Conservation (phyloP, 139 green algal species). For the Tetradesmus obliquus region DNA sequence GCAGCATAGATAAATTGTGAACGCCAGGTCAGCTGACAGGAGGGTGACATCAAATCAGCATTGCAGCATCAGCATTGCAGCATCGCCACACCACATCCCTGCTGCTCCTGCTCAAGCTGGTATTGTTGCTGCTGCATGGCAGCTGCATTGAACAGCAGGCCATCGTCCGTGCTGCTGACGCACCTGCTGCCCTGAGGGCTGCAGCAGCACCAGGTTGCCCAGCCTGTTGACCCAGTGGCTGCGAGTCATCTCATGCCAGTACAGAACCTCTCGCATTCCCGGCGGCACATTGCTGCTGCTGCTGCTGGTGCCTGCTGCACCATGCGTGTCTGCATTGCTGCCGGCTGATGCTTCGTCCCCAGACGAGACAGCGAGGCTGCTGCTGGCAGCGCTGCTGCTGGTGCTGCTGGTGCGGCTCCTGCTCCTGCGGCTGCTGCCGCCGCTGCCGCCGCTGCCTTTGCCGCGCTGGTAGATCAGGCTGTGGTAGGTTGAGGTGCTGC, state of each 20-base stretch:
- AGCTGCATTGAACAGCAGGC: neutral
- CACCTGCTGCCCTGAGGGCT: slow-evolving; percentile 25
- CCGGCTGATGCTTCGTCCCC: neutral
- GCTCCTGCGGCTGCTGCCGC: neutral
- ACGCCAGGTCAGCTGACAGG: slow-evolving; percentile 1
- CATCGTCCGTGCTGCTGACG: neutral
- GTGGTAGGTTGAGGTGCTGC: neutral
- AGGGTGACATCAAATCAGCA: neutral
- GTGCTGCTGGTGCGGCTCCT: neutral
- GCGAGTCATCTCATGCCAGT: slow-evolving; percentile 65
- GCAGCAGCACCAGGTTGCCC: slow-evolving; percentile 70
- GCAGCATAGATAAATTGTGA: no score
- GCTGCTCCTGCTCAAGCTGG: no score
- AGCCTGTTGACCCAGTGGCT: slow-evolving; percentile 64
- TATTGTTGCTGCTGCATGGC: neutral
- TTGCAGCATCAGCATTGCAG: no score
- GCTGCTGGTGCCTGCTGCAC: neutral
- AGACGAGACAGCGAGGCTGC: neutral
- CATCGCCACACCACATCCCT: no score
- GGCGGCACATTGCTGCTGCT: slow-evolving; percentile 34
- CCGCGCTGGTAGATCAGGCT: no score
- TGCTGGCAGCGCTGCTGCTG: slow-evolving; percentile 18
- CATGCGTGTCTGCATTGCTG: neutral
- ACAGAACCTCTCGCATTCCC: slow-evolving; percentile 39
- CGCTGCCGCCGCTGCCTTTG: neutral